Evolutionary conservation across 208 protist genomes (phyloP).

Genomic region (Crithidia brevicula): DNA sequence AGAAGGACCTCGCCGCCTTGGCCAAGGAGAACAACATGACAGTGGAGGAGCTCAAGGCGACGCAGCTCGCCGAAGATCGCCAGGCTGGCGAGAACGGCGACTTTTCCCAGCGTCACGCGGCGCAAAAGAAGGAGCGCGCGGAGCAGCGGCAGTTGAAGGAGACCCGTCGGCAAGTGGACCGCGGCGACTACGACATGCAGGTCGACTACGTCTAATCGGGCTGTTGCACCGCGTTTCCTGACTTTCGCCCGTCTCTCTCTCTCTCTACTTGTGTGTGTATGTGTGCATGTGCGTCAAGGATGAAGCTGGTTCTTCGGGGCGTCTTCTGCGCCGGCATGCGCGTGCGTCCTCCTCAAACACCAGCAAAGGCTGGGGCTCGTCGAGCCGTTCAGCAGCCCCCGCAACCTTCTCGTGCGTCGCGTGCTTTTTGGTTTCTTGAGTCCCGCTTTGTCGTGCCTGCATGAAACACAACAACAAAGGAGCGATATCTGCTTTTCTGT

Average conservation of each 20-base stretch:
- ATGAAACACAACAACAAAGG: too few relatives aligned
- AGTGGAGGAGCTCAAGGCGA: conserved; percentile 62
- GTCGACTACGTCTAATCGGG: conserved; percentile 49
- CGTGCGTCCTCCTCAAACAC: too few relatives aligned
- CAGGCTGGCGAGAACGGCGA: conserved; percentile 3
- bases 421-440: background rate
- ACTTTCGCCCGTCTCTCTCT: background rate
- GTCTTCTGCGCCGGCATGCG: too few relatives aligned
- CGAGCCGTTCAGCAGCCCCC: too few relatives aligned
- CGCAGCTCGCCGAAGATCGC: conserved; percentile 14
- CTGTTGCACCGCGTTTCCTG: background rate
- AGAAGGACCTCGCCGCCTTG: conserved; percentile 61
- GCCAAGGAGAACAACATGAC: conserved; percentile 62
- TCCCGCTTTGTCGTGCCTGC: too few relatives aligned
- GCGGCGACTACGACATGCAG: conserved; percentile 41
- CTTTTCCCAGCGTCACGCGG: background rate
- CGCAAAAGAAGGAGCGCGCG: conserved; percentile 41
- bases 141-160: conserved; percentile 64
- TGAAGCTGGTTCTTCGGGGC: too few relatives aligned
- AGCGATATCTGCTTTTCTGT: too few relatives aligned
- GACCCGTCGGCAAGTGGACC: conserved; percentile 12
- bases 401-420: too few relatives aligned
- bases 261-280: background rate
- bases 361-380: too few relatives aligned
- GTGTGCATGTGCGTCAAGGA: conserved; percentile 2